Percentiles rank a stretch among this genome's conserved stretches.
These are phyloP conservation scores for Ogataea populi-albae DNA, from an alignment of 805 yeast species.

Conservation along the genomic window DNA sequence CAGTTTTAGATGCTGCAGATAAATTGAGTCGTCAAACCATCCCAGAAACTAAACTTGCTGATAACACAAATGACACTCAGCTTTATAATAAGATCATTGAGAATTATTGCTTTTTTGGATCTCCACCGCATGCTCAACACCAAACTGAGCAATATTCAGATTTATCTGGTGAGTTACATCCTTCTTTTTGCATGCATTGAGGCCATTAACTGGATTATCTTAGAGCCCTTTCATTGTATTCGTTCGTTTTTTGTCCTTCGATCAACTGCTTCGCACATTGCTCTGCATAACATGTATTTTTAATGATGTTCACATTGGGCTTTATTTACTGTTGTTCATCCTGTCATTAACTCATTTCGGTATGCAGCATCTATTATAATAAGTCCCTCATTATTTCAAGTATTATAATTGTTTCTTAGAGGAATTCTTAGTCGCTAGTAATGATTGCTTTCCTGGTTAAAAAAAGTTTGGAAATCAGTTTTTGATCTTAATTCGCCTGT, in stretches of 20 bases:
- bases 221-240: not conserved
- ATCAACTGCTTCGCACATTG: not conserved
- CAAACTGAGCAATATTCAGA: slow-evolving; percentile 4
- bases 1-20: slow-evolving; percentile 3
- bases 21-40: not conserved
- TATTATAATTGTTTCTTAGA: too few species aligned
- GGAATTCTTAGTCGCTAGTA: too few species aligned
- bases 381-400: too few species aligned
- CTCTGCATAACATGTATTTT: too few species aligned
- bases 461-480: too few species aligned
- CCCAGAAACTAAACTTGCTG: not conserved
- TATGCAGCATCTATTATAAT: too few species aligned
- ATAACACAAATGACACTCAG: slow-evolving; percentile 10
- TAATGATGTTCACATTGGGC: too few species aligned
- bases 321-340: too few species aligned
- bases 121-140: slow-evolving; percentile 14
- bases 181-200: not conserved
- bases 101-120: slow-evolving; percentile 31
- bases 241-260: slow-evolving; percentile 1
- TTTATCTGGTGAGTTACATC: slow-evolving; percentile 3
- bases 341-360: too few species aligned
- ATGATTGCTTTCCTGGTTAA: too few species aligned
- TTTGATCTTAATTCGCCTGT: too few species aligned
- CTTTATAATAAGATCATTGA: slow-evolving; percentile 26
- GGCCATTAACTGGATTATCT: too few species aligned